phyloP scores from a whole-genome alignment of 441 rosid genomes.

The Erodium moschatum region DNA sequence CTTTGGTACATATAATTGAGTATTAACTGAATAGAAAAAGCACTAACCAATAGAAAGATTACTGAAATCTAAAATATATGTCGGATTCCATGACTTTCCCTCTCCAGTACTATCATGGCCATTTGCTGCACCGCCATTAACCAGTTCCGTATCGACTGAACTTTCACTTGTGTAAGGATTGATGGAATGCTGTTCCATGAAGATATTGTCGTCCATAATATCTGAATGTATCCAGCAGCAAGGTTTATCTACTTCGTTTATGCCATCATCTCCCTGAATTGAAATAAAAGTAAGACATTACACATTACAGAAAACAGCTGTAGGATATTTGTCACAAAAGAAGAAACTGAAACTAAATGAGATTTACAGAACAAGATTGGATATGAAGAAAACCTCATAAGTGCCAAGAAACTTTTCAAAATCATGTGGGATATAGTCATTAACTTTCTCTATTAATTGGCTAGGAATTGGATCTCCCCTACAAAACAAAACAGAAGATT shows the following conservation, averaged over 20 bases:
- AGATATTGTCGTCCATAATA: conserved; percentile 87
- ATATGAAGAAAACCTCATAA: conserved; percentile 43
- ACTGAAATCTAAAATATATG: conserved; percentile 80
- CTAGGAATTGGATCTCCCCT: conserved; percentile 90
- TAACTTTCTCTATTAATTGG: conserved; percentile 50
- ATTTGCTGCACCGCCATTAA: conserved; percentile 23
- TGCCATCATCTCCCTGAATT: conserved; percentile 42
- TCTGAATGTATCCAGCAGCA: conserved; percentile 89
- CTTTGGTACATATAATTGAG: background rate
- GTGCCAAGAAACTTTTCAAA: conserved; percentile 41
- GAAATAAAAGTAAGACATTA: conserved; percentile 17
- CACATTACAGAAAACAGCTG: conserved; percentile 5
- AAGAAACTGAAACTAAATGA: conserved; percentile 1
- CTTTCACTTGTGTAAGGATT: conserved; percentile 22
- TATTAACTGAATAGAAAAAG: conserved; percentile 10
- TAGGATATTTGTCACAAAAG: conserved; percentile 5
- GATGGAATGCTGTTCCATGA: conserved; percentile 48
- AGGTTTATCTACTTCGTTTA: conserved; percentile 34
- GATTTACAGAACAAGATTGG: conserved; percentile 8
- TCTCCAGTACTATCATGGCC: conserved; percentile 24
- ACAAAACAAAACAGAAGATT: conserved; percentile 22
- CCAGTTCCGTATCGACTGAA: conserved; percentile 15
- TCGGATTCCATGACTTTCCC: conserved; percentile 53
- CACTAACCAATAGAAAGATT: conserved; percentile 61
- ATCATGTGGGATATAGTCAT: conserved; percentile 74